A percentile compares a stretch with the other conserved stretches of the same genome.
Evolutionary conservation across 2,329 filamentous ascomycete genomes (phyloP).

Genomic region (Nannizziopsis barbatae): DNA sequence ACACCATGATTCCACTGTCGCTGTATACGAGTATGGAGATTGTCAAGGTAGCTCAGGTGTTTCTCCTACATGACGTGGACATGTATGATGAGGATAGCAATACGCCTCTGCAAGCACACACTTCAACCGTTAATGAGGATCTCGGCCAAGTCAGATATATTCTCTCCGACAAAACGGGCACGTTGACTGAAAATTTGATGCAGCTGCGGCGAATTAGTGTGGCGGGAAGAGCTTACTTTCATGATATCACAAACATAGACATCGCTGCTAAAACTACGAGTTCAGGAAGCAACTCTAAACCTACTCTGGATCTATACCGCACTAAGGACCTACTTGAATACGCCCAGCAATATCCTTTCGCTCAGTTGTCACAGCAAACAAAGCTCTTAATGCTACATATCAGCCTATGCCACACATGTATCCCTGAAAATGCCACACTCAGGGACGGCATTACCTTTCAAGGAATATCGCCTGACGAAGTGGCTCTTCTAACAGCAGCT

Average conservation of each 20-base stretch:
- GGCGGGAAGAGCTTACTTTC: constrained; percentile 68
- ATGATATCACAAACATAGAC: constrained; percentile 65
- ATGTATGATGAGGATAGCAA: constrained; percentile 77
- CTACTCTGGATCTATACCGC: no score
- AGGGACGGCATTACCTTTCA: constrained; percentile 64
- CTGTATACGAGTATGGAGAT: constrained; percentile 91
- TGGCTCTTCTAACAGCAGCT: constrained; percentile 71
- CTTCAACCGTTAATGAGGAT: constrained; percentile 81
- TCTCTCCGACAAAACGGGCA: constrained; percentile 86
- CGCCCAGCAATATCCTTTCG: no score
- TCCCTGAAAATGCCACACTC: constrained; percentile 62
- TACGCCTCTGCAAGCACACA: constrained; percentile 74
- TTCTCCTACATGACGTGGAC: constrained; percentile 69
- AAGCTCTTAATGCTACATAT: constrained; percentile 70
- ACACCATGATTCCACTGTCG: constrained; percentile 83
- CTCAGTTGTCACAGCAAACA: no score
- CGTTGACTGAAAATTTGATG: constrained; percentile 82
- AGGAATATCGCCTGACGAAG: constrained; percentile 74
- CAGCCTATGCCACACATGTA: constrained; percentile 73
- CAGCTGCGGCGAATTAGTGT: constrained; percentile 78
- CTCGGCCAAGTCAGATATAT: constrained; percentile 68
- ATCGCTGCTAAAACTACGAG: no score
- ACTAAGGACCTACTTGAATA: no score
- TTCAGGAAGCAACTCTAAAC: no score
- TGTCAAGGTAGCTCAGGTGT: constrained; percentile 70